Evolutionary conservation across 805 yeast species (phyloP).

Genomic region (Novakomyces olei): DNA sequence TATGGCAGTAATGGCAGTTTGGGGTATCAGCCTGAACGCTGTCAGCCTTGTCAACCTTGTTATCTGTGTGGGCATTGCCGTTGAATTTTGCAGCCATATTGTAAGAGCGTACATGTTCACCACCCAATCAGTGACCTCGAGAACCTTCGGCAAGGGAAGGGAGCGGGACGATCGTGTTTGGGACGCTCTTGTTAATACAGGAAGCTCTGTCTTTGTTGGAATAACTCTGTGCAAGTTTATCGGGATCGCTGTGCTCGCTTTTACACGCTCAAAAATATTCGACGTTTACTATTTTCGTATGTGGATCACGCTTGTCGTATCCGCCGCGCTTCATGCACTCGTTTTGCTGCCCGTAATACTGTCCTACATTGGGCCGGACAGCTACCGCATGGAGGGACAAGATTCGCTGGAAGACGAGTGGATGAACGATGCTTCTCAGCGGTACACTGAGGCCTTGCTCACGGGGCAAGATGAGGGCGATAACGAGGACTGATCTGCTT

Average conservation of each 20-base stretch:
- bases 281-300: constrained; percentile 81
- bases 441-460: not conserved
- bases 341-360: constrained; percentile 58
- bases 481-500: too few relatives aligned
- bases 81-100: constrained; percentile 79
- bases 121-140: too few relatives aligned
- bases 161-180: constrained; percentile 19
- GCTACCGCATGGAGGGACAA: constrained; percentile 22
- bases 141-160: constrained; percentile 13
- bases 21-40: constrained; percentile 66
- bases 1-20: constrained; percentile 57
- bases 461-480: not conserved
- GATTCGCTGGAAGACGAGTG: constrained; percentile 4
- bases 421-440: not conserved
- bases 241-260: constrained; percentile 70
- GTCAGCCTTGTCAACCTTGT: constrained; percentile 71
- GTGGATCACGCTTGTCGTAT: constrained; percentile 66
- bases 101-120: constrained; percentile 49
- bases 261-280: constrained; percentile 69
- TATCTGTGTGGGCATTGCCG: constrained; percentile 83
- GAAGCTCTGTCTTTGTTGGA: constrained; percentile 77
- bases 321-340: constrained; percentile 62
- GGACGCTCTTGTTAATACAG: constrained; percentile 53
- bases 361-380: constrained; percentile 36
- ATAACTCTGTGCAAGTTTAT: constrained; percentile 73